These are phyloP conservation scores for Cutaneotrichosporon sp. DNA, from an alignment of 1,284 basidiomycete species.

Conservation along the genomic window DNA sequence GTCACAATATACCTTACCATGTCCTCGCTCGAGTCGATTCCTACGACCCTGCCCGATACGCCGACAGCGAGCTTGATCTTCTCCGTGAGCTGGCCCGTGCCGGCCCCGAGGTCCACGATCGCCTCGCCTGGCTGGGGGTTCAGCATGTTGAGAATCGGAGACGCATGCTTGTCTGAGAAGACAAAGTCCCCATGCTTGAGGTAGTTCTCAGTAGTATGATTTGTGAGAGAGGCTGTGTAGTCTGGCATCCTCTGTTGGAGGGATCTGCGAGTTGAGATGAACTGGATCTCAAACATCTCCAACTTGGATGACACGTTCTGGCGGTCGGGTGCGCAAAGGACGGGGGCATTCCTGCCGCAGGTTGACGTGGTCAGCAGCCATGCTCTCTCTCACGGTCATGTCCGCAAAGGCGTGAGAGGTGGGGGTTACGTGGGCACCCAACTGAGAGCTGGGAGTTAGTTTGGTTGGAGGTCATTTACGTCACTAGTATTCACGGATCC, in stretches of 20 bases:
- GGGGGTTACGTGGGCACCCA: no score
- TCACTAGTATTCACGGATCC: not conserved
- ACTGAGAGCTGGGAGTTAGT: no score
- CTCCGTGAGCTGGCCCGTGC: conserved; percentile 71
- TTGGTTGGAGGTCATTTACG: not conserved
- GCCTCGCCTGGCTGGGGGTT: conserved; percentile 63
- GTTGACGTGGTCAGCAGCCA: no score
- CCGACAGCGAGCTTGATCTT: conserved; percentile 62
- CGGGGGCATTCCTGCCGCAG: no score
- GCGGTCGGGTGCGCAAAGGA: no score
- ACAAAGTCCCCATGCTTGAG: conserved; percentile 61
- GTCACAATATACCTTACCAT: conserved; percentile 62
- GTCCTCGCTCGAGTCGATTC: conserved; percentile 66
- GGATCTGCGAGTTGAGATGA: not conserved
- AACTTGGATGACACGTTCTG: no score
- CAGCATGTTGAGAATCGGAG: conserved; percentile 65
- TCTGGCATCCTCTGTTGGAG: not conserved
- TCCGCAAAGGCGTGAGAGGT: no score
- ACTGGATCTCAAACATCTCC: not conserved
- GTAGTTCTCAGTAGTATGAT: conserved; percentile 47
- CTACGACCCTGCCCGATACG: conserved; percentile 61
- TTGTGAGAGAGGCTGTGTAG: conserved; percentile 17
- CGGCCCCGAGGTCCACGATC: conserved; percentile 78
- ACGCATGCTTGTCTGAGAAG: conserved; percentile 66
- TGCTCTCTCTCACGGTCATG: conserved; percentile 2